Evolutionary conservation across 1,284 basidiomycete genomes (phyloP), one percentile per base, ranked within the genome.

Genomic region (Amylostereum areolatum): DNA sequence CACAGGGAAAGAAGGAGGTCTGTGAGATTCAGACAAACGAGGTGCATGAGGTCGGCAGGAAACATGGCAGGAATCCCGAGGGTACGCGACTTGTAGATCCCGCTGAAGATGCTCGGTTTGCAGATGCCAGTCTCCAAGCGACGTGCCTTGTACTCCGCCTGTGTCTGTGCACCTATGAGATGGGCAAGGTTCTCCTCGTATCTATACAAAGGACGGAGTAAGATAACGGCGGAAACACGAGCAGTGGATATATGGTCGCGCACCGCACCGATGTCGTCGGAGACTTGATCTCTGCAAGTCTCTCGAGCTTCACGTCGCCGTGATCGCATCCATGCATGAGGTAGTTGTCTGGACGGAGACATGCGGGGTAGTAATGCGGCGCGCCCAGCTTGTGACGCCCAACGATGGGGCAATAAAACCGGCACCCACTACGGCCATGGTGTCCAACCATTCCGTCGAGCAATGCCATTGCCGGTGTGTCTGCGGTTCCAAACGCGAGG

Each of bases 1-100:
- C 54, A 61, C 3, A 64, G 52, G 12, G 32, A 12, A 9, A 62
- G 1, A 9, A 57, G 36, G 7, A 60, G 46, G 27, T 60, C 57
- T 5, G 55, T 31, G 7, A 62, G 30, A 40, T 64, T 64, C n/a
- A 64, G 45, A 1, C 41, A 42, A 18, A 32, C 34, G 4, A 56
- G 50, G 48, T 64, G 62, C 60, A 64, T 62, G 35, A 57, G 29
- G 44, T 64, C 59, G 4, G 34, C 40, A n/a, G 45, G 36, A 41
- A 60, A 62, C 12, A 51, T 48, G 0, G 35, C 33, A 5, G 59
- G 59, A n/a, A 57, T 42, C 2, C 29, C 33, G 27, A 58, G 49
- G 6, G 47, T 35, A 10, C 41, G 43, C 3, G 36, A 5, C 6
- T 2, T 11, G 4, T 45, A 31, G 3, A 57, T 30, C 2, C 54